Base-by-base conservation (phyloP, 371 early-diverging fungal species). In the Mucor velutinosus region DNA sequence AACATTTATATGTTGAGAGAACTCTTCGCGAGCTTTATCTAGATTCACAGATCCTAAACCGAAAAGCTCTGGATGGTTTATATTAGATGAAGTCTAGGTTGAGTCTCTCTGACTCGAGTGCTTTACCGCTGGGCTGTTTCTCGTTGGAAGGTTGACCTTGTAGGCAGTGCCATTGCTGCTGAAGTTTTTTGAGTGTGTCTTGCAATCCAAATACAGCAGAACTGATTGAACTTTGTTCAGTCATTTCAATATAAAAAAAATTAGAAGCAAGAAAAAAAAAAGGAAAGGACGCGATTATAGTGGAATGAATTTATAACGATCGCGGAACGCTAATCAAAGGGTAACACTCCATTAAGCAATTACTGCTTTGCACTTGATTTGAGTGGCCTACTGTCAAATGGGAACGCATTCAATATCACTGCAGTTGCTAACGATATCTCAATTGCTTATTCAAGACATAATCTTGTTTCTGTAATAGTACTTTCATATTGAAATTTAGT, bases 11-110 rank as follows among this genome's bases (percentile, higher is more conserved):
- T 80, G 78, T 37, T 83, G 75, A 39, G 77, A 70, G 65, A 83
- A 87, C 21, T 87, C 82, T 57, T 79, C 71, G 14, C 86, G 82
- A 30, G 71, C 71, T 39, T 74, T 73, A 30, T 83, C 82, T 0
- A 87, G 65, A 58, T 86, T 85, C 10, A 85, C 83, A 21, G 82
- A 78, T 4, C 88, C 88, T 23, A 86, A 74, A 7, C 84, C 85
- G 67, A 86, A 86, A 19, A 87, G 64, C 45, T 86, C 86, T 84
- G 64, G n/a, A 43, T 14, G n/a, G 17, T 30, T n/a, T 37, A 4
- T n/a, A n/a, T 32, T 33, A 15, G n/a, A 7, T 7, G 19, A 35
- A 4, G 41, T 41, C n/a, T 37, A 10, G 27, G 1, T 30, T 23
- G 7, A 1, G 27, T 47, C 7, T 33, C 7, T 19, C 33, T 33